These are phyloP conservation scores for Lachancea dasiensis DNA, from an alignment of 805 yeast species.

Conservation along the genomic window DNA sequence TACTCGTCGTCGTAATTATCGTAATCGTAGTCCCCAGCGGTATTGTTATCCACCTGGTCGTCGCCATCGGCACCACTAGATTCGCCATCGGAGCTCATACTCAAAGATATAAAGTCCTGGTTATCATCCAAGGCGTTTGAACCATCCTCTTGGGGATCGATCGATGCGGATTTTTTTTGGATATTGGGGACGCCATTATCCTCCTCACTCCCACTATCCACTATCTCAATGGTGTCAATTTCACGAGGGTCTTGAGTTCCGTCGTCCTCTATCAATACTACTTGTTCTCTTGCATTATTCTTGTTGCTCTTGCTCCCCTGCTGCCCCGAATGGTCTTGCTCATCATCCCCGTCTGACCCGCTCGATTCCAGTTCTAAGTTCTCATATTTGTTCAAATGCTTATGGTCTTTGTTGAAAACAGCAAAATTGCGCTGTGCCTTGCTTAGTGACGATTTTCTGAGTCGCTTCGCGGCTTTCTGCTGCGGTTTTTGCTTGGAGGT, in stretches of 20 bases:
- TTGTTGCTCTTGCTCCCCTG: conserved; percentile 1
- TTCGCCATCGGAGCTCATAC: conserved; percentile 29
- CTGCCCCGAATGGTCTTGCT: conserved; percentile 9
- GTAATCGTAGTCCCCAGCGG: conserved; percentile 14
- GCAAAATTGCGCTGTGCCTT: conserved; percentile 26
- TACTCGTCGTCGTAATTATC: conserved; percentile 12
- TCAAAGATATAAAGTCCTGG: conserved; percentile 39
- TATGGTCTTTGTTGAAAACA: conserved; percentile 23
- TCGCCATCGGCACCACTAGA: conserved; percentile 15
- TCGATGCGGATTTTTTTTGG: not conserved
- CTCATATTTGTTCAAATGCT: conserved; percentile 27
- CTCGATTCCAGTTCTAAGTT: conserved; percentile 18
- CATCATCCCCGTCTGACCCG: conserved; percentile 7
- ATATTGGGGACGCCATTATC: not conserved
- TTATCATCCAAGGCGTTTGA: conserved; percentile 34
- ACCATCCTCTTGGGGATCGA: not conserved
- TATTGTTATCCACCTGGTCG: conserved; percentile 9
- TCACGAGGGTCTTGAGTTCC: conserved; percentile 15
- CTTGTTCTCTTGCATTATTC: not conserved
- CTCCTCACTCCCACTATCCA: conserved; percentile 6
- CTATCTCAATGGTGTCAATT: conserved; percentile 12
- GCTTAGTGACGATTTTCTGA: conserved; percentile 32
- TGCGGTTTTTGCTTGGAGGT: conserved; percentile 1
- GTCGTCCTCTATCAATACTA: conserved; percentile 16
- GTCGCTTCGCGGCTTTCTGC: conserved; percentile 15